phyloP scores from a whole-genome alignment of 345 rosid genomes.

The sweet orange (Citrus sinensis) region DNA sequence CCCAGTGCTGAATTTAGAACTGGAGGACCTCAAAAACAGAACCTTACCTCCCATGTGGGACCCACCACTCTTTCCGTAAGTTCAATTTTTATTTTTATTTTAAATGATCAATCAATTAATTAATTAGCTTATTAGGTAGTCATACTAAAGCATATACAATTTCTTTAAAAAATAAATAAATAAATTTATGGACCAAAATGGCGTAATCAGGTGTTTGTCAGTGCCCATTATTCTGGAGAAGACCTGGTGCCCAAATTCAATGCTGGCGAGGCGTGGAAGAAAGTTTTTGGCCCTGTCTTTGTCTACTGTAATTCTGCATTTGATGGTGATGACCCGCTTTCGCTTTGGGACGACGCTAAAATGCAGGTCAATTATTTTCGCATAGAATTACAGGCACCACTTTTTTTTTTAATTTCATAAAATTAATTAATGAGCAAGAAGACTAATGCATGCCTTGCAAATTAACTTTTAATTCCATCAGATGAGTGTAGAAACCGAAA shows the following conservation, averaged over 20 bases:
- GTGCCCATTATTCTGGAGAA: constrained; percentile 83
- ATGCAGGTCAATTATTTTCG: constrained; percentile 33
- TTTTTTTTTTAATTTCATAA: neutral
- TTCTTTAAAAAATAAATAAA: no score
- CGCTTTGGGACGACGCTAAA: constrained; percentile 65
- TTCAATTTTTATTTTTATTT: neutral
- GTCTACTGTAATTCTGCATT: constrained; percentile 39
- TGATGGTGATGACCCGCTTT: constrained; percentile 20
- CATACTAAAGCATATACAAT: no score
- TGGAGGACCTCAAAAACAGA: constrained; percentile 82
- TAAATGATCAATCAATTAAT: neutral
- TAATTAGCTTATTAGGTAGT: no score
- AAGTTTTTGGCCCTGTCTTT: constrained; percentile 74
- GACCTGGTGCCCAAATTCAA: constrained; percentile 64
- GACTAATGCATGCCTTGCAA: neutral
- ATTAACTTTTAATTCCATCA: constrained; percentile 10
- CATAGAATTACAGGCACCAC: neutral
- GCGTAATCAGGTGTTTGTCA: constrained; percentile 59
- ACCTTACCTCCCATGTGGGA: constrained; percentile 86
- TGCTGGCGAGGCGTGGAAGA: constrained; percentile 77
- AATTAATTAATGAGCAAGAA: no score
- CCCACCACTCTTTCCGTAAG: constrained; percentile 77
- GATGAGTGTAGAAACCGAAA: constrained; percentile 43
- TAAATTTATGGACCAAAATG: neutral
- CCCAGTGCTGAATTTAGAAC: constrained; percentile 84